Evolutionary conservation across 306 rosid species (phyloP).

Genomic region (Trifolium fragiferum): DNA sequence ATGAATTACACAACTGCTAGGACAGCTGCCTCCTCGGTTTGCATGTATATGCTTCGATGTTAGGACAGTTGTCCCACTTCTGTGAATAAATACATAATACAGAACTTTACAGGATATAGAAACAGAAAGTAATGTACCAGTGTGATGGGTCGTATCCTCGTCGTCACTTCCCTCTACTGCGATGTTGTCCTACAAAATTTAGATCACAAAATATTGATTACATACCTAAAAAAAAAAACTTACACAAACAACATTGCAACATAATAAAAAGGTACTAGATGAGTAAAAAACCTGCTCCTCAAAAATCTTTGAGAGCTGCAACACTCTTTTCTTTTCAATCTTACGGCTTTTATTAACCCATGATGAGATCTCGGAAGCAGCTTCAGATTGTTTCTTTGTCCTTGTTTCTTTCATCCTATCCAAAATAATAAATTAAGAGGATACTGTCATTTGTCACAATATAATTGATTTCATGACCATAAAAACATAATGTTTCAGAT

Average conservation of each 20-base stretch:
- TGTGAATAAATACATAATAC: neutral
- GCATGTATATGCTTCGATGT: neutral
- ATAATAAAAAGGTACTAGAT: conserved; percentile 3
- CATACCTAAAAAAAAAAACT: conserved; percentile 5
- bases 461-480: conserved; percentile 16
- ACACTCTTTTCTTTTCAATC: conserved; percentile 71
- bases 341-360: conserved; percentile 92
- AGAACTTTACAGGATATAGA: conserved; percentile 9
- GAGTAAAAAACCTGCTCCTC: conserved; percentile 81
- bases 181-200: conserved; percentile 73
- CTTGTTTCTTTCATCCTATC: conserved; percentile 83
- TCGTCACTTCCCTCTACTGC: conserved; percentile 83
- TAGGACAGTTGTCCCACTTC: neutral
- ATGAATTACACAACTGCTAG: neutral
- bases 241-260: conserved; percentile 1
- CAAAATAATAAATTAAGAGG: conserved; percentile 20
- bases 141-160: conserved; percentile 57
- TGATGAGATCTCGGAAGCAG: conserved; percentile 68
- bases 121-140: conserved; percentile 50
- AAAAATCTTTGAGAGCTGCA: conserved; percentile 81
- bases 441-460: conserved; percentile 22
- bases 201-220: conserved; percentile 24
- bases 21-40: neutral
- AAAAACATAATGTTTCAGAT: conserved; percentile 24
- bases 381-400: conserved; percentile 69